phyloP scores from a whole-genome alignment of 805 yeast genomes.

The Jamesozyma lodderae region DNA sequence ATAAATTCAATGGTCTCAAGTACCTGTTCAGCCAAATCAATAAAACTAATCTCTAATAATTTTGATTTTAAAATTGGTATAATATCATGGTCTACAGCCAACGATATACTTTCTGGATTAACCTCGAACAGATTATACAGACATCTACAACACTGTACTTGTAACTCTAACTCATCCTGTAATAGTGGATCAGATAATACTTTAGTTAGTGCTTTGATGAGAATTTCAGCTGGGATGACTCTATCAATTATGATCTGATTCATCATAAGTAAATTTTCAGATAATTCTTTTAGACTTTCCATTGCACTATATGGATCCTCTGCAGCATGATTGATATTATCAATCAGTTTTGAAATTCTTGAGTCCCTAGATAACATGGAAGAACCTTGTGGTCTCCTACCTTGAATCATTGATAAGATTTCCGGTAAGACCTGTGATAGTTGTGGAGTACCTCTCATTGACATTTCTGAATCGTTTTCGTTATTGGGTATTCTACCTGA shows the following conservation, averaged over 20 bases:
- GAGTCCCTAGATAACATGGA: slow-evolving; percentile 11
- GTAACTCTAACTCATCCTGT: slow-evolving; percentile 66
- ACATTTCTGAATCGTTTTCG: no score
- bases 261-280: slow-evolving; percentile 61
- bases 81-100: slow-evolving; percentile 56
- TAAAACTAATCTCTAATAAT: slow-evolving; percentile 65
- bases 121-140: slow-evolving; percentile 73
- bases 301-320: slow-evolving; percentile 53
- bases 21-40: slow-evolving; percentile 89
- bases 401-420: slow-evolving; percentile 29
- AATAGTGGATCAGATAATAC: slow-evolving; percentile 50
- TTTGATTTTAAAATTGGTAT: slow-evolving; percentile 58
- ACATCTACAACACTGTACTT: slow-evolving; percentile 75
- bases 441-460: slow-evolving; percentile 7
- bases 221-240: slow-evolving; percentile 47
- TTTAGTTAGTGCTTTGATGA: slow-evolving; percentile 46
- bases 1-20: slow-evolving; percentile 64
- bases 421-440: slow-evolving; percentile 34
- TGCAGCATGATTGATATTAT: slow-evolving; percentile 22
- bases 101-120: slow-evolving; percentile 51
- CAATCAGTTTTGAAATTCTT: slow-evolving; percentile 21
- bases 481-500: background rate
- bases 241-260: slow-evolving; percentile 55
- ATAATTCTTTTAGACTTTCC: slow-evolving; percentile 57
- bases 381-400: slow-evolving; percentile 9